These are phyloP conservation scores for Psidium friedrichsthalianum DNA, from an alignment of 345 rosid genomes.

Conservation along the genomic window DNA sequence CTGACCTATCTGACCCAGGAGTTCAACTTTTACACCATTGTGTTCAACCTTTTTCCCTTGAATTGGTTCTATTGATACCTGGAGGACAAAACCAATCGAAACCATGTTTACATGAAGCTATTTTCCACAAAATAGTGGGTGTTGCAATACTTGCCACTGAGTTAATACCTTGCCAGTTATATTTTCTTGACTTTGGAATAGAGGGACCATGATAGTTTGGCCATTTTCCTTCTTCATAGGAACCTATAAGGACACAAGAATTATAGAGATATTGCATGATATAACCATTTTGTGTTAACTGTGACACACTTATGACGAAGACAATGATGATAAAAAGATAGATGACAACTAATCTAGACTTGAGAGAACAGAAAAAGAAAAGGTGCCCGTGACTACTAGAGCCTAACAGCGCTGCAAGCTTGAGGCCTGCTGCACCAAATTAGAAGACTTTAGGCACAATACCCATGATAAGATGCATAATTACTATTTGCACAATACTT, in stretches of 20 bases:
- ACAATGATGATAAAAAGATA: background rate
- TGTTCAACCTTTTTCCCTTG: conserved; percentile 95
- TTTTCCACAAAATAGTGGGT: background rate
- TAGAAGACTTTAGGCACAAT: background rate
- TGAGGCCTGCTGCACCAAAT: background rate
- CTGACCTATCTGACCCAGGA: conserved; percentile 93
- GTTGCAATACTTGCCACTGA: background rate
- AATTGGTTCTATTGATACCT: conserved; percentile 76
- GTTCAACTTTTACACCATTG: conserved; percentile 91
- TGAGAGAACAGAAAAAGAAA: background rate
- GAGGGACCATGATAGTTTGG: conserved; percentile 65
- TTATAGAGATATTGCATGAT: background rate
- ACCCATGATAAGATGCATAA: background rate
- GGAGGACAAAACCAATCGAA: background rate
- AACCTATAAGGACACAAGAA: conserved; percentile 28
- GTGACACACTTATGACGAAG: background rate
- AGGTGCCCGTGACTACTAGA: background rate
- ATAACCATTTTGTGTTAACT: background rate
- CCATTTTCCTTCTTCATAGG: conserved; percentile 94
- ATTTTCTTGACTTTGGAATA: conserved; percentile 94
- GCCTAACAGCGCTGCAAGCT: background rate
- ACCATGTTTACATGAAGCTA: background rate
- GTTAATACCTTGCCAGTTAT: conserved; percentile 68
- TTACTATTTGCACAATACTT: background rate
- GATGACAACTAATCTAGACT: background rate